Percentiles rank a stretch among this genome's conserved stretches.
phyloP scores from a whole-genome alignment of 2,329 filamentous ascomycete species.

The Lachnellula willkommii region DNA sequence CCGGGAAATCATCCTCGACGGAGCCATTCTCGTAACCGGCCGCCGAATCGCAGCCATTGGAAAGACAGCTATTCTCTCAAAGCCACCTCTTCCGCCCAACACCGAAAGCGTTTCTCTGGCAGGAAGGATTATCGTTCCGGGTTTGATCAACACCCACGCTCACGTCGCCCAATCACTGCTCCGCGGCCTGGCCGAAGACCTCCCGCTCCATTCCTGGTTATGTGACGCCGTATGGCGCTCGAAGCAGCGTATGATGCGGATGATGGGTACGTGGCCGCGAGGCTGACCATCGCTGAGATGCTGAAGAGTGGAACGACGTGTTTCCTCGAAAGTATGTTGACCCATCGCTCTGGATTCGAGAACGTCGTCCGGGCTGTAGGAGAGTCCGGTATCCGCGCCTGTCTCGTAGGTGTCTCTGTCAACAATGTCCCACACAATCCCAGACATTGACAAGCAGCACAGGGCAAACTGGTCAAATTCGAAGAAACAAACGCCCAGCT shows the following conservation, averaged over 20 bases:
- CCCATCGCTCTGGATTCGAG: constrained; percentile 43
- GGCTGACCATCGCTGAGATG: constrained; percentile 47
- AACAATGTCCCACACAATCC: neutral
- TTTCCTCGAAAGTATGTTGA: constrained; percentile 48
- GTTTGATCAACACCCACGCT: constrained; percentile 46
- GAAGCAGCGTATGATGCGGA: constrained; percentile 40
- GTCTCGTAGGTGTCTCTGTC: constrained; percentile 12
- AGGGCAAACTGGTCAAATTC: constrained; percentile 37
- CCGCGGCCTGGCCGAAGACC: constrained; percentile 43
- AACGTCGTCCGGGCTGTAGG: constrained; percentile 39
- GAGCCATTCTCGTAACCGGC: constrained; percentile 39
- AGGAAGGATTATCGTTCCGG: constrained; percentile 44
- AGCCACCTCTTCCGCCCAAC: constrained; percentile 14
- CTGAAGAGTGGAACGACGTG: constrained; percentile 45
- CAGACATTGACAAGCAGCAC: neutral
- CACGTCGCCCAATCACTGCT: constrained; percentile 46
- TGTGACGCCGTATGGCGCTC: constrained; percentile 46
- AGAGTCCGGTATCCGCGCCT: constrained; percentile 41
- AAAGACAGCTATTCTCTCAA: constrained; percentile 33
- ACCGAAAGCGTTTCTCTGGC: constrained; percentile 33
- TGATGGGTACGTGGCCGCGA: constrained; percentile 45
- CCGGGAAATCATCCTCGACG: constrained; percentile 42
- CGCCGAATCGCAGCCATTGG: constrained; percentile 40
- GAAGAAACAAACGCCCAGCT: constrained; percentile 32
- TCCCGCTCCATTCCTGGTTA: constrained; percentile 46